phyloP scores from a whole-genome alignment of 2,329 filamentous ascomycete species.

The Fusarium torreyae region DNA sequence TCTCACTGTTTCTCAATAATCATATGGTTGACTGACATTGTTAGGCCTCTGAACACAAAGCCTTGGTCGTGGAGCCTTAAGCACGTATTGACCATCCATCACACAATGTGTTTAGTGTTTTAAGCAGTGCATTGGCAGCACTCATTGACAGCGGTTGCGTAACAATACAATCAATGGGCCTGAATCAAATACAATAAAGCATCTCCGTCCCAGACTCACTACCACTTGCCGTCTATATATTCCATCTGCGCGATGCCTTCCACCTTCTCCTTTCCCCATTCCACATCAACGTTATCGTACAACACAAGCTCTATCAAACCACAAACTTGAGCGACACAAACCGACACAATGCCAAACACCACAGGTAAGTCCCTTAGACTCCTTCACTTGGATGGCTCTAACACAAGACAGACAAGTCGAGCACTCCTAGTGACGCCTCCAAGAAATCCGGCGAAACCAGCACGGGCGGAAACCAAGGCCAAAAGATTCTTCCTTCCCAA shows the following conservation, averaged over 20 bases:
- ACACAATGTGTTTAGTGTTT: too few relatives aligned
- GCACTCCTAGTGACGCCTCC: slow-evolving; percentile 9
- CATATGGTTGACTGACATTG: slow-evolving; percentile 22
- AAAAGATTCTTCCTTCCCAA: neutral
- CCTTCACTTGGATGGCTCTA: neutral
- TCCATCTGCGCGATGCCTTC: neutral
- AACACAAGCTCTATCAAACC: neutral
- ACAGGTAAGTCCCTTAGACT: neutral
- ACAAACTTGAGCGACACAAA: neutral
- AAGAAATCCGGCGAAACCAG: neutral
- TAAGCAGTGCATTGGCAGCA: neutral
- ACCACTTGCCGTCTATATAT: neutral
- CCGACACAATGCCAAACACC: slow-evolving; percentile 1
- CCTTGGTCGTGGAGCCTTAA: slow-evolving; percentile 7
- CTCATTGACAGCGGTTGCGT: neutral
- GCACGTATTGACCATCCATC: neutral
- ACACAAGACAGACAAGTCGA: slow-evolving; percentile 7
- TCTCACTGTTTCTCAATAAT: too few relatives aligned
- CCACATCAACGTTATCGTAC: neutral
- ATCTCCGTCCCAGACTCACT: neutral
- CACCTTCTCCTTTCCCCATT: neutral
- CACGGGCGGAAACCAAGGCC: neutral
- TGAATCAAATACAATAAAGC: neutral
- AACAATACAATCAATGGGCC: neutral
- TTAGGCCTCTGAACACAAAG: slow-evolving; percentile 47